Conservation (phyloP, 177 flowering plant genomes). For the Telopea speciosissima region DNA sequence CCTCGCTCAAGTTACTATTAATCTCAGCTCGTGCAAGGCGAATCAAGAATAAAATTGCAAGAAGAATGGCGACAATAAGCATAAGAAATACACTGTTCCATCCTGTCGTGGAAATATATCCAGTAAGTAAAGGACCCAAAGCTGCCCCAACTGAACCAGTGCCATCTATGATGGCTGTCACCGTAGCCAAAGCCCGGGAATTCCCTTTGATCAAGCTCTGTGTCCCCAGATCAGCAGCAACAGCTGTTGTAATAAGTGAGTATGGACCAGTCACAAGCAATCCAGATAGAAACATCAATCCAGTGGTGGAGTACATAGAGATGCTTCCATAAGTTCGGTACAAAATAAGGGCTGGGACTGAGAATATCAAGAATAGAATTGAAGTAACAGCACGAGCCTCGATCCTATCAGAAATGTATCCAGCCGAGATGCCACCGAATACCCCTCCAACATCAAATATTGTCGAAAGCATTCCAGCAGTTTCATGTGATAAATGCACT, state of each 20-base stretch:
- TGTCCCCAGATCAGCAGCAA: constrained; percentile 58
- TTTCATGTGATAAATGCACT: constrained; percentile 70
- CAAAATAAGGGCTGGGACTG: constrained; percentile 67
- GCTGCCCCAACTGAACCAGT: constrained; percentile 99
- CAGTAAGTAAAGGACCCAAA: constrained; percentile 86
- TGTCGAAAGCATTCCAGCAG: constrained; percentile 88
- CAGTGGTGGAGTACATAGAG: constrained; percentile 41
- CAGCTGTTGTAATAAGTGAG: constrained; percentile 58
- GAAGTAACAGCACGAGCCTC: constrained; percentile 94
- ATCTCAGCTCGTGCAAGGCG: constrained; percentile 61
- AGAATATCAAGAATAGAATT: constrained; percentile 50
- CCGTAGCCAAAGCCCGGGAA: constrained; percentile 86
- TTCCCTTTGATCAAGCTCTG: constrained; percentile 38
- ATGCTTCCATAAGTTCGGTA: constrained; percentile 76
- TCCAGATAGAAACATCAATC: constrained; percentile 44
- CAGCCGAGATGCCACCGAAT: constrained; percentile 79
- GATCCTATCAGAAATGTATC: constrained; percentile 72
- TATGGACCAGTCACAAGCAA: constrained; percentile 54
- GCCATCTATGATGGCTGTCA: constrained; percentile 94
- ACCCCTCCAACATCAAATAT: constrained; percentile 93
- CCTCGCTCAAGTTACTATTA: constrained; percentile 35
- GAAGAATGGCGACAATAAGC: constrained; percentile 60
- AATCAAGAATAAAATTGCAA: constrained; percentile 63
- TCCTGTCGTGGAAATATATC: constrained; percentile 82
- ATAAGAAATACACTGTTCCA: constrained; percentile 88